phyloP scores from a whole-genome alignment of 768 basidiomycete species.

The Boletales sp. region DNA sequence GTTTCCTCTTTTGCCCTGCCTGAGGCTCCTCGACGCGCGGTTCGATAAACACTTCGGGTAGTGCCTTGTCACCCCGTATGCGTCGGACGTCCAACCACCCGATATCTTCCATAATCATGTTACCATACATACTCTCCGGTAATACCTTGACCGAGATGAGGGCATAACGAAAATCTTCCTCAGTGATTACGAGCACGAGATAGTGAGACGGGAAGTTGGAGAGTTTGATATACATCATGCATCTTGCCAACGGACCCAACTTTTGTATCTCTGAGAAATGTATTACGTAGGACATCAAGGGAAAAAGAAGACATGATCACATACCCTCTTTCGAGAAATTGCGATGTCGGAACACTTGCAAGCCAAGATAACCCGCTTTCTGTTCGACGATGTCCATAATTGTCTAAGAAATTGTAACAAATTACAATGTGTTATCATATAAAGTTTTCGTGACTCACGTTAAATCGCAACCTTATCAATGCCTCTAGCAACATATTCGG shows the following conservation, averaged over 20 bases:
- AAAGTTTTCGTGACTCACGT: conserved; percentile 41
- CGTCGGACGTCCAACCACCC: conserved; percentile 72
- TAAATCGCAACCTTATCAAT: conserved; percentile 56
- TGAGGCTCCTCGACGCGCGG: conserved; percentile 16
- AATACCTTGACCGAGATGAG: conserved; percentile 65
- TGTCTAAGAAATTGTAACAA: conserved; percentile 48
- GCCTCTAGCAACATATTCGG: conserved; percentile 57
- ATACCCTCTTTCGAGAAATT: conserved; percentile 66
- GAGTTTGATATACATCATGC: conserved; percentile 72
- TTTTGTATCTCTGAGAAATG: conserved; percentile 57
- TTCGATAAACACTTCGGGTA: conserved; percentile 9
- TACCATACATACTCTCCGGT: conserved; percentile 51
- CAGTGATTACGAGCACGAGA: conserved; percentile 78
- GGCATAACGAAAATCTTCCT: conserved; percentile 77
- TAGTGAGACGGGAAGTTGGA: conserved; percentile 77
- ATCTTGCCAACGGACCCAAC: conserved; percentile 60
- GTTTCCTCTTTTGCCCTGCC: conserved; percentile 30
- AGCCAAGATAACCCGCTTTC: conserved; percentile 82
- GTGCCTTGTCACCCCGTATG: conserved; percentile 49
- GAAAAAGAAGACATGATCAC: conserved; percentile 5
- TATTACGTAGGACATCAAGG: background rate
- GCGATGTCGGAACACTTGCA: conserved; percentile 65
- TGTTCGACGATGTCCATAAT: conserved; percentile 80
- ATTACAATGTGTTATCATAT: background rate
- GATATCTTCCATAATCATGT: conserved; percentile 71